These are phyloP conservation scores for Ormosia semicastrata DNA, from an alignment of 306 rosid species.

Conservation along the genomic window DNA sequence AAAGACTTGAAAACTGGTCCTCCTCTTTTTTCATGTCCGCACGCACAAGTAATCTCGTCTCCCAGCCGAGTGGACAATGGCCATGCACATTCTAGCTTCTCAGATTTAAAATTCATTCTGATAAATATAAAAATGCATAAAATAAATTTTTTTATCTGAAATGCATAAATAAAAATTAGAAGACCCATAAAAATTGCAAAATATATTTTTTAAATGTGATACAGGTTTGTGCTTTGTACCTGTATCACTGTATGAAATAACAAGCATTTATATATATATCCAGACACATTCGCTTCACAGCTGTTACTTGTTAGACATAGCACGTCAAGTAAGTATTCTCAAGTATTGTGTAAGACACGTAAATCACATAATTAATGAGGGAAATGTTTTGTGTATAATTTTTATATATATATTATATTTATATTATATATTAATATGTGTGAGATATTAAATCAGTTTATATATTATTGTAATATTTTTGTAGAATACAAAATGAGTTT, in stretches of 20 bases:
- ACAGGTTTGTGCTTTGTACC: neutral
- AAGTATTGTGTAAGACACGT: too few species aligned
- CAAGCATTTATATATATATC: neutral
- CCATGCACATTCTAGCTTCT: neutral
- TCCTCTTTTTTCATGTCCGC: neutral
- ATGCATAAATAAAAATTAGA: neutral
- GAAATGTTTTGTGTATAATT: too few species aligned
- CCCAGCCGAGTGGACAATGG: neutral
- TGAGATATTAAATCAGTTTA: too few species aligned
- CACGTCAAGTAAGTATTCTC: too few species aligned
- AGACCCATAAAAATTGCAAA: neutral
- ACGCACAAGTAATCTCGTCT: neutral
- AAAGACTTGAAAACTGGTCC: neutral
- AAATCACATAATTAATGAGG: too few species aligned
- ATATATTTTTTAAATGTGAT: neutral
- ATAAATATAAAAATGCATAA: neutral
- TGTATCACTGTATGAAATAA: neutral
- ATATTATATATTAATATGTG: too few species aligned
- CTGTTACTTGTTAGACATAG: too few species aligned
- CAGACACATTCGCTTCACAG: neutral
- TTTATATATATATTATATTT: too few species aligned
- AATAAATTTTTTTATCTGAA: too few species aligned
- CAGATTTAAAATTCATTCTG: neutral
- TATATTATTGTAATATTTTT: too few species aligned
- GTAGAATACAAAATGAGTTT: too few species aligned